phyloP scores from a whole-genome alignment of 1,284 basidiomycete species.

The Ceratobasidium papillatum region DNA sequence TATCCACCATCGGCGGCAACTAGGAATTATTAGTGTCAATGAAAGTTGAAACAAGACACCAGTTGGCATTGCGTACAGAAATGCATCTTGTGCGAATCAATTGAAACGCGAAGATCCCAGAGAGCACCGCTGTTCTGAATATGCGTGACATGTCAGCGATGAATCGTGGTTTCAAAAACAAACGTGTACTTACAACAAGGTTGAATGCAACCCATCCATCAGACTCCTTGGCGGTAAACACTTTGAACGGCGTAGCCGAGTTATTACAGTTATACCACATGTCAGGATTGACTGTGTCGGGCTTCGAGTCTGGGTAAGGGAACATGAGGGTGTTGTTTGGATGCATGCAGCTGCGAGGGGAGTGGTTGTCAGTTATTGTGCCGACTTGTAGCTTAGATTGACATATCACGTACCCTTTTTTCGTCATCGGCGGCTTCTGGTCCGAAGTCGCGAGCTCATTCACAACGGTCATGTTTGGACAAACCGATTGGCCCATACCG shows the following conservation, averaged over 20 bases:
- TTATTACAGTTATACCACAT: slow-evolving; percentile 27
- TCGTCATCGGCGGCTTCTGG: slow-evolving; percentile 30
- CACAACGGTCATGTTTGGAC: slow-evolving; percentile 8
- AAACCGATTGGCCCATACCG: slow-evolving; percentile 19
- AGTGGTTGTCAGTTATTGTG: background rate
- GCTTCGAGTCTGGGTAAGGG: slow-evolving; percentile 32
- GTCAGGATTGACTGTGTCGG: background rate
- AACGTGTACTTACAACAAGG: background rate
- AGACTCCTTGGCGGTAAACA: background rate
- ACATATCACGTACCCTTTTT: slow-evolving; percentile 4
- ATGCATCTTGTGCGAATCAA: slow-evolving; percentile 30
- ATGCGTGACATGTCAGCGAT: too few species aligned
- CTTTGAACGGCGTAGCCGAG: slow-evolving; percentile 2
- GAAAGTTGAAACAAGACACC: too few species aligned
- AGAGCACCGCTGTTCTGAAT: slow-evolving; percentile 36
- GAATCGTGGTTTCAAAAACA: too few species aligned
- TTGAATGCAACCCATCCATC: slow-evolving; percentile 23
- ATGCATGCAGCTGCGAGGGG: background rate
- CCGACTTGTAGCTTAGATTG: background rate
- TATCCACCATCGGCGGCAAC: slow-evolving; percentile 41
- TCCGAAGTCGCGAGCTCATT: slow-evolving; percentile 2
- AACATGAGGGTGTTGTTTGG: slow-evolving; percentile 21
- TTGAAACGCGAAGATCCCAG: slow-evolving; percentile 28
- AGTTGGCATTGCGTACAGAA: background rate
- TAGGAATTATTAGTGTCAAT: too few species aligned